Evolutionary conservation across 768 basidiomycete genomes (phyloP), one percentile per base, ranked within the genome.

Genomic region (Dentipellis fragilis): DNA sequence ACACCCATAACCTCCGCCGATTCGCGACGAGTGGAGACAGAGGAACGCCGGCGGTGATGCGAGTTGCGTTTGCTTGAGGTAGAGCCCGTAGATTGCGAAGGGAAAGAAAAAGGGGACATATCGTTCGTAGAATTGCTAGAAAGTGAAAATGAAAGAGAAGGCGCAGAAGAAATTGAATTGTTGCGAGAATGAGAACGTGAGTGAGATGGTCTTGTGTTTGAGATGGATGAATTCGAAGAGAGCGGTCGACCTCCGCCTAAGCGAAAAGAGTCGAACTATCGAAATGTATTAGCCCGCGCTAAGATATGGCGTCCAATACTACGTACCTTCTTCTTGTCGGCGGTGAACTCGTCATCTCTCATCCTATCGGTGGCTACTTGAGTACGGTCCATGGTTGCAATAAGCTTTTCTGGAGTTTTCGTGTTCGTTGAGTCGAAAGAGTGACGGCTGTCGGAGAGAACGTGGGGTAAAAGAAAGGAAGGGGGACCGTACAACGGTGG

Each of bases 1-100:
- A 89, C 79, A 23, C 90, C 89, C 88, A 95, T 93, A 65, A 95
- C 73, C 64, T 94, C 93, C 16, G 90, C 87, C 17, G 90, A 93
- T 72, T 95, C 93, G 61, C 78, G 80, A 58, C 91, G 84, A 40
- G 92, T 94, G 10, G 93, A 91, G 23, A 95, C 89, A 22, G 89
- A 91, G 1, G 91, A 92, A 42, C 82, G 81, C 49, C 93, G 88
- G 12, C 81, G 78, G 63, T 94, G 93, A 62, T 91, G 90, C 0
- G 92, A 93, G 57, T 79, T 79, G 63, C 83, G 85, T 23, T 77
- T 37, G 23, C 62, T 63, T 49, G 63, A 58, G 47, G 62, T 57
- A 63, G 65, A 62, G 55, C 64, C 52, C 58, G 67, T 63, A 11
- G 76, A 68, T 29, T 73, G 60, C 49, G 67, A 58, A 53, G 72